Conservation (phyloP, 306 rosid genomes). For the Glycine soja region DNA sequence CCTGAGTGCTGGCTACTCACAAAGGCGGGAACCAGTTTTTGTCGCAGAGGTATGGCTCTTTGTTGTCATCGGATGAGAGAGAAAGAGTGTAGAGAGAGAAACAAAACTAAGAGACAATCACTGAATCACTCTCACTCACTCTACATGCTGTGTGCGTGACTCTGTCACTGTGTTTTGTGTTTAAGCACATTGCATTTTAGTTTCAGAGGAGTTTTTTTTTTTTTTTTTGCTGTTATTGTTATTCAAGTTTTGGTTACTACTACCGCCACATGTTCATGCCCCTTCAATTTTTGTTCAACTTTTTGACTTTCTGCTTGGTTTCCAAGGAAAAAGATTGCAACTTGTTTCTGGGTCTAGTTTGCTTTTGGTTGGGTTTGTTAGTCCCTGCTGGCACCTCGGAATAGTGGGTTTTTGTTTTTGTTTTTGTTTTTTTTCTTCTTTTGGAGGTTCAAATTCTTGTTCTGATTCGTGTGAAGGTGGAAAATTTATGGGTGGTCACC, state of each 20-base stretch:
- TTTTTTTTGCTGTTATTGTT: background rate
- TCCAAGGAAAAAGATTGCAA: conserved; percentile 31
- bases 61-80: conserved; percentile 42
- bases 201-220: conserved; percentile 34
- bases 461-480: conserved; percentile 51
- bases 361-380: conserved; percentile 37
- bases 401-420: conserved; percentile 39
- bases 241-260: conserved; percentile 15
- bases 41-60: conserved; percentile 60
- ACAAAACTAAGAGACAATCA: conserved; percentile 15
- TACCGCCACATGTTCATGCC: background rate
- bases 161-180: conserved; percentile 13
- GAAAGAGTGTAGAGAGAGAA: background rate
- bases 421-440: background rate
- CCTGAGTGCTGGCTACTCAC: conserved; percentile 50
- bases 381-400: conserved; percentile 24
- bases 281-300: conserved; percentile 39
- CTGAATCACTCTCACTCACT: conserved; percentile 25
- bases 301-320: conserved; percentile 31
- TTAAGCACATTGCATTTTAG: conserved; percentile 49
- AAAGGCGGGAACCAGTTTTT: conserved; percentile 92
- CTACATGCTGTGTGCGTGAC: conserved; percentile 36
- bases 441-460: conserved; percentile 44
- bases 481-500: conserved; percentile 32
- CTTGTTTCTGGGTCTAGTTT: conserved; percentile 45